Conservation (phyloP, 805 yeast genomes). For the Candida pseudoglaebosa region DNA sequence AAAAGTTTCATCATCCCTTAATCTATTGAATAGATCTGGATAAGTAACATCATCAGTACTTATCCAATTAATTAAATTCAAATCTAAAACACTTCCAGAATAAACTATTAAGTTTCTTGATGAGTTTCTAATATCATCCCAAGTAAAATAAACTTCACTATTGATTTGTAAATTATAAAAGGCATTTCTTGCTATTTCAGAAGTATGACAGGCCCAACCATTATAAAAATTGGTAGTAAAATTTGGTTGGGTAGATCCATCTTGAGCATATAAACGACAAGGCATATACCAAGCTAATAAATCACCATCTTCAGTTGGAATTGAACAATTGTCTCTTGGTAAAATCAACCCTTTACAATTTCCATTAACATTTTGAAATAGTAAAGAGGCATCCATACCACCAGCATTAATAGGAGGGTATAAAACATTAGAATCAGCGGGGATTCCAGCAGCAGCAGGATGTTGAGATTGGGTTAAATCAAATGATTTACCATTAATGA, state of each 20-base stretch:
- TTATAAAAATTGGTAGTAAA: slow-evolving; percentile 59
- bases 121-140: slow-evolving; percentile 77
- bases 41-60: slow-evolving; percentile 63
- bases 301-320: slow-evolving; percentile 54
- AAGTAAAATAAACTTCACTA: slow-evolving; percentile 81
- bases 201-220: slow-evolving; percentile 93
- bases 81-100: slow-evolving; percentile 84
- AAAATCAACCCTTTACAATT: slow-evolving; percentile 75
- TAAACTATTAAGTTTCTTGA: slow-evolving; percentile 79
- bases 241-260: slow-evolving; percentile 69
- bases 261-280: slow-evolving; percentile 65
- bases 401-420: slow-evolving; percentile 89
- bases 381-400: slow-evolving; percentile 76
- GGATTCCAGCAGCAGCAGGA: slow-evolving; percentile 78
- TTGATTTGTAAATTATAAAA: slow-evolving; percentile 55
- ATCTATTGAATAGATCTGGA: slow-evolving; percentile 65
- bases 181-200: slow-evolving; percentile 60
- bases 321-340: slow-evolving; percentile 65
- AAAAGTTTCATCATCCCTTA: slow-evolving; percentile 51
- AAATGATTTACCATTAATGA: slow-evolving; percentile 80
- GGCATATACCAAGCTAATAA: slow-evolving; percentile 97
- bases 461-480: slow-evolving; percentile 68
- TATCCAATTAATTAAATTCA: slow-evolving; percentile 74
- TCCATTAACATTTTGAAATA: slow-evolving; percentile 90
- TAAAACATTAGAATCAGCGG: slow-evolving; percentile 63